These are phyloP conservation scores for Colletotrichum plurivorum DNA, from an alignment of 2,329 filamentous ascomycete genomes.

Conservation along the genomic window DNA sequence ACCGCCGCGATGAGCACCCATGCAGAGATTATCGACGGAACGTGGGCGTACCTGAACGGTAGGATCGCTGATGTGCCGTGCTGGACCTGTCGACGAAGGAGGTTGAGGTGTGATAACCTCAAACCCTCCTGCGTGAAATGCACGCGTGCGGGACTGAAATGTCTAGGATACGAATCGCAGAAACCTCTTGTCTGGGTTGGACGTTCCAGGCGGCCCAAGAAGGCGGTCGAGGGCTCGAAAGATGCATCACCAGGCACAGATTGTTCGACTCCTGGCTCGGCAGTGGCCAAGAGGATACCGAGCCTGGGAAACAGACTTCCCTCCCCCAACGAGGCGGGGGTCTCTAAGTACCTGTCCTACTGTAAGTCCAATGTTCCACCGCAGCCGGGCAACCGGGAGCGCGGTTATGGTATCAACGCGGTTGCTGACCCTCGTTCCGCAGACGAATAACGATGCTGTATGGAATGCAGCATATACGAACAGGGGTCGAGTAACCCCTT, in stretches of 20 bases:
- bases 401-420: no score
- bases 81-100: constrained; percentile 21
- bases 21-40: neutral
- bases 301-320: no score
- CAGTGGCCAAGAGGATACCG: no score
- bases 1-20: neutral
- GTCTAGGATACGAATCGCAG: constrained; percentile 31
- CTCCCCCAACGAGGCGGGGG: no score
- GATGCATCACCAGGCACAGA: neutral
- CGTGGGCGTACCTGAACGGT: constrained; percentile 2
- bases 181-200: neutral
- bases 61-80: constrained; percentile 5
- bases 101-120: constrained; percentile 43
- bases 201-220: neutral
- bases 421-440: neutral
- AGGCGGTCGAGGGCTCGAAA: neutral
- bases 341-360: no score
- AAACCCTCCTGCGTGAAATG: constrained; percentile 43
- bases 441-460: neutral
- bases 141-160: constrained; percentile 37
- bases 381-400: no score
- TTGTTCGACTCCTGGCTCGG: neutral
- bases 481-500: neutral
- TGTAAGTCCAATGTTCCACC: no score
- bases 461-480: neutral